Conservation (phyloP, 1,284 basidiomycete species). For the Malassezia nana region DNA sequence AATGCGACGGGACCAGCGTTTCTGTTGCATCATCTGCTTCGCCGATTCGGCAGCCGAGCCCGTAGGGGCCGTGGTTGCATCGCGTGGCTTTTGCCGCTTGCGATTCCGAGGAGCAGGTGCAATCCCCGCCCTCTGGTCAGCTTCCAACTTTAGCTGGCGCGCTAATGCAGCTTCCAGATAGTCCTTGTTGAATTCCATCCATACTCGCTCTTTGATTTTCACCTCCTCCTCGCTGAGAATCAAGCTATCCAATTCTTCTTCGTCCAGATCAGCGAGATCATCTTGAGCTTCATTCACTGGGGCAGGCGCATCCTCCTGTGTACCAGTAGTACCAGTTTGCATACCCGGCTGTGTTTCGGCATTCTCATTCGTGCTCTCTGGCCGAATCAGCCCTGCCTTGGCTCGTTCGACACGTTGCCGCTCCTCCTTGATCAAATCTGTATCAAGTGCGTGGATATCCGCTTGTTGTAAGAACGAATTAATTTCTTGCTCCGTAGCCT, state of each 20-base stretch:
- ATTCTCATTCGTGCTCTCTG: constrained; percentile 12
- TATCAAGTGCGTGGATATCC: constrained; percentile 28
- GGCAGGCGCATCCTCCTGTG: neutral
- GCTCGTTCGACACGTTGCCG: constrained; percentile 28
- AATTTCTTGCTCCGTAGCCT: constrained; percentile 38
- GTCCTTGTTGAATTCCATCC: constrained; percentile 90
- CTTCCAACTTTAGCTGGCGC: constrained; percentile 43
- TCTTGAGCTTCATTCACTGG: constrained; percentile 14
- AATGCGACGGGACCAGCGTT: constrained; percentile 42
- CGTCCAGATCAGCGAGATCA: constrained; percentile 57
- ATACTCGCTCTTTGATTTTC: constrained; percentile 79
- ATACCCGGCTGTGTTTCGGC: neutral
- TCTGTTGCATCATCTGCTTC: constrained; percentile 44
- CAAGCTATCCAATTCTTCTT: constrained; percentile 77
- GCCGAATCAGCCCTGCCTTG: constrained; percentile 17
- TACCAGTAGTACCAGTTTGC: neutral
- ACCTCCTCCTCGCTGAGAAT: constrained; percentile 76
- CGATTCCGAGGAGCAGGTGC: constrained; percentile 27
- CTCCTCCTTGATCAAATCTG: constrained; percentile 29
- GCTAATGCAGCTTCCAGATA: constrained; percentile 64
- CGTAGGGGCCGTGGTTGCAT: constrained; percentile 34
- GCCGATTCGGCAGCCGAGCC: constrained; percentile 42
- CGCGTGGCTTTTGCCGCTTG: constrained; percentile 37
- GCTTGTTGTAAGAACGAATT: constrained; percentile 29
- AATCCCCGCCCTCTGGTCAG: constrained; percentile 42